These are phyloP conservation scores for Clathrospora elynae DNA, from an alignment of 2,329 filamentous ascomycete species.

Conservation along the genomic window DNA sequence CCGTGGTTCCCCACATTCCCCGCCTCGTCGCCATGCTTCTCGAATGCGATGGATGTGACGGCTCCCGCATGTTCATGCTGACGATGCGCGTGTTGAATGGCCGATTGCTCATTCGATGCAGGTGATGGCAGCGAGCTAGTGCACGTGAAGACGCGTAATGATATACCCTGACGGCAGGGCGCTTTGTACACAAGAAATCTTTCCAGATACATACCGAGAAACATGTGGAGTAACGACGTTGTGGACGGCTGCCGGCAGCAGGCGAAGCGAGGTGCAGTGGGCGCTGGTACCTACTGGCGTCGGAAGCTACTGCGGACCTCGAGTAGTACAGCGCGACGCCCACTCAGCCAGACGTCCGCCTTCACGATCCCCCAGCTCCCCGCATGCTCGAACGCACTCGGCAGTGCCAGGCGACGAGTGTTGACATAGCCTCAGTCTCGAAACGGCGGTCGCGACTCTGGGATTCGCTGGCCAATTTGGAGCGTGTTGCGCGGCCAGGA, in stretches of 20 bases:
- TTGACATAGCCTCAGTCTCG: conserved; percentile 5
- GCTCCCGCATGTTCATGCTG: conserved; percentile 4
- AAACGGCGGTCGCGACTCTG: conserved; percentile 12
- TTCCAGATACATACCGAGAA: too few species aligned
- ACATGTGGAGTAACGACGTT: too few species aligned
- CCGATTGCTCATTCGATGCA: neutral
- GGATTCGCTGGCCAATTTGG: conserved; percentile 23
- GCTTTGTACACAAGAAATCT: neutral
- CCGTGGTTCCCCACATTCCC: conserved; percentile 19
- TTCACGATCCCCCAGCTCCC: conserved; percentile 12
- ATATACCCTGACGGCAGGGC: neutral
- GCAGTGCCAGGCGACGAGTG: conserved; percentile 10
- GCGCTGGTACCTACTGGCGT: too few species aligned
- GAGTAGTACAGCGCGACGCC: conserved; percentile 11
- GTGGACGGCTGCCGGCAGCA: too few species aligned
- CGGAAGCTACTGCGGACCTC: conserved; percentile 14
- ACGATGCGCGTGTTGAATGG: neutral
- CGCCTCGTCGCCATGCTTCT: conserved; percentile 8
- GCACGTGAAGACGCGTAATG: conserved; percentile 16
- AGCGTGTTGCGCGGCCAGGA: conserved; percentile 25
- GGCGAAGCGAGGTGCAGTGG: neutral
- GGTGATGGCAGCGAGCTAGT: neutral
- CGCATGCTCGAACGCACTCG: conserved; percentile 20
- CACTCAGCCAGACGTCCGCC: conserved; percentile 16
- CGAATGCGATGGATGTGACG: conserved; percentile 9